Evolutionary conservation across 345 rosid species (phyloP).

Genomic region (Salix exigua): DNA sequence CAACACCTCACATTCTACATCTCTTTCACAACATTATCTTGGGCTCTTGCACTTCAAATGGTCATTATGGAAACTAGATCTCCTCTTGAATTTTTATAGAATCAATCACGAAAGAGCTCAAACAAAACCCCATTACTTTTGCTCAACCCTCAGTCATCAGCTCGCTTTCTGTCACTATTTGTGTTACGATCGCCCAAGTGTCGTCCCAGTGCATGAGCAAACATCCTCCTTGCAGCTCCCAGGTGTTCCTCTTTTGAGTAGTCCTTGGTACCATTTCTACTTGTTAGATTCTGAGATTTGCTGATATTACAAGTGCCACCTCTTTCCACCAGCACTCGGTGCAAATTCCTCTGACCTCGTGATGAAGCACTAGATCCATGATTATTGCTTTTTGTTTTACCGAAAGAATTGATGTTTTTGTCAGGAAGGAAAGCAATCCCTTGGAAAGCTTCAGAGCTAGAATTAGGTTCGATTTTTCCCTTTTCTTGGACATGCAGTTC

Average conservation of each 20-base stretch:
- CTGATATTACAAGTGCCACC: conserved; percentile 2
- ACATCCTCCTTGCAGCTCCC: conserved; percentile 67
- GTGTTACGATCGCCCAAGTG: conserved; percentile 27
- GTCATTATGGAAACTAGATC: neutral
- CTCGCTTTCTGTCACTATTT: conserved; percentile 26
- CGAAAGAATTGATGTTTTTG: neutral
- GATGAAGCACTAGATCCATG: conserved; percentile 6
- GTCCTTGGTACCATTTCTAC: conserved; percentile 29
- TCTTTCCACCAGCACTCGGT: conserved; percentile 22
- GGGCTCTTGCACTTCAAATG: neutral
- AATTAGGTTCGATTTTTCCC: conserved; percentile 21
- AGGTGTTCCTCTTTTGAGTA: conserved; percentile 43
- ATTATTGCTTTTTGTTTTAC: conserved; percentile 18
- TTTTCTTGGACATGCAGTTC: conserved; percentile 12
- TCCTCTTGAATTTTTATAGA: neutral
- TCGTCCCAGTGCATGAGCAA: conserved; percentile 60
- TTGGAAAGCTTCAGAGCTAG: conserved; percentile 13
- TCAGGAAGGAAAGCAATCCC: conserved; percentile 2
- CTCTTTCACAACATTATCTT: neutral
- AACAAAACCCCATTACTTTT: too few species aligned
- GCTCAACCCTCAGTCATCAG: conserved; percentile 10
- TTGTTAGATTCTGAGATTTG: conserved; percentile 15
- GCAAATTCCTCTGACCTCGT: conserved; percentile 20
- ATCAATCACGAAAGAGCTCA: neutral
- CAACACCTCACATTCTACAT: neutral